Base-by-base conservation (phyloP, 257 asterid genomes). In the Forsythia viridissima region DNA sequence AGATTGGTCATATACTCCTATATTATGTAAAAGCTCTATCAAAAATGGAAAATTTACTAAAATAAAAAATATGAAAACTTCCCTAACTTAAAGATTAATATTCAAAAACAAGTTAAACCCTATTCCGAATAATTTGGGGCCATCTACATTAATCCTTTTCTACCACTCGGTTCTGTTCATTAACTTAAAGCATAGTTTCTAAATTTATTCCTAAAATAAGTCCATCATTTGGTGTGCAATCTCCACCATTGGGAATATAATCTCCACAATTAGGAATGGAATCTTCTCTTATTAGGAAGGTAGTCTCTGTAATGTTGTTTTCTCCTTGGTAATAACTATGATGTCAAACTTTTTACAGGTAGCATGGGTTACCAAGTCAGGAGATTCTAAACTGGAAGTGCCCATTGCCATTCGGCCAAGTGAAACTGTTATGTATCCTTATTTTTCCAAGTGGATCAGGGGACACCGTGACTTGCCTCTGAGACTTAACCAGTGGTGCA, bases 391-490 rank as follows among this genome's bases (percentile, higher is more conserved):
- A 68, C 82, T 93, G 83, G 99, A 95, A 82, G 89, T 93, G 85
- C 99, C 99, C 21, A 93, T 95, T 85, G 99, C 99, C 1, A 95
- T 95, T 87, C 96, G 99, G 41, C 99, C 99, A 15, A 95, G 99
- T 88, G 99, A 95, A 90, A 95, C 99, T 12, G 91, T 92, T 59
- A 95, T 95, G 99, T 95, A 95, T 89, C 99, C 99, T 76, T 95
- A 92, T 80, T 95, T 88, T 82, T 93, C 97, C 77, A 95, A 92
- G 89, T 95, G 99, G 99, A 93, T 93, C 65, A 90, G 99, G 85
- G 98, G 98, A 46, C 99, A 95, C 84, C 97, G 98, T 3, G 98
- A 95, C 89, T 89, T 95, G 83, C 99, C 99, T 86, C 75, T 95
- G 83, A 92, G 89, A 83, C 96, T 95, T 38, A 95, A 95, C 83